phyloP scores from a whole-genome alignment of 2,329 filamentous ascomycete species.

The Scorias spongiosa region DNA sequence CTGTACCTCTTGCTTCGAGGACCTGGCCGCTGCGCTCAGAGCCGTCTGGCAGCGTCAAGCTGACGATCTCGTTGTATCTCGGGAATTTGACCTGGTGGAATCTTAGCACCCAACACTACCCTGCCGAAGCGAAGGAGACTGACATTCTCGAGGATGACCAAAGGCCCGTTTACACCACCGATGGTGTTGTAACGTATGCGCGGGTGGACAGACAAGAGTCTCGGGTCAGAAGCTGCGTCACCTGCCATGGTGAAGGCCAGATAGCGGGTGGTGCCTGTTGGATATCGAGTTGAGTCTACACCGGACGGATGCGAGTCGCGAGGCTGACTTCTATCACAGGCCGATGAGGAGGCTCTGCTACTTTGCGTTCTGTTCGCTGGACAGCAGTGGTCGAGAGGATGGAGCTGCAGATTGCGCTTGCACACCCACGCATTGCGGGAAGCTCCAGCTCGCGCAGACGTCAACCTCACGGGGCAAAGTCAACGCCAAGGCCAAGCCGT shows the following conservation, averaged over 20 bases:
- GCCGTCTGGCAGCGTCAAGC: conserved; percentile 88
- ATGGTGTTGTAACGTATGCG: conserved; percentile 94
- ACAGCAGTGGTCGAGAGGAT: no score
- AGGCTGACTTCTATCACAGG: no score
- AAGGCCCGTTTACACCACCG: conserved; percentile 89
- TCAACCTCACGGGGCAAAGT: no score
- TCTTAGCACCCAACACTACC: conserved; percentile 2
- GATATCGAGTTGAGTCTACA: no score
- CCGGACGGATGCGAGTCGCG: no score
- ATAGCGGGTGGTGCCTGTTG: neutral
- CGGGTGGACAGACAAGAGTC: conserved; percentile 46
- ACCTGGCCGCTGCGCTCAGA: conserved; percentile 88
- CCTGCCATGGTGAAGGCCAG: conserved; percentile 14
- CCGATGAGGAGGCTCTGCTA: no score
- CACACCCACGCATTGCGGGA: no score
- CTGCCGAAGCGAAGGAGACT: conserved; percentile 18
- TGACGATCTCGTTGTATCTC: conserved; percentile 94
- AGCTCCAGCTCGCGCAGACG: no score
- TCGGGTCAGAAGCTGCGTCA: conserved; percentile 26
- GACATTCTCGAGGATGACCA: conserved; percentile 96
- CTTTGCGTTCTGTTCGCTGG: no score
- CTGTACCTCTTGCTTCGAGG: conserved; percentile 82
- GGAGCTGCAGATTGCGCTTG: no score
- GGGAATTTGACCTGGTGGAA: conserved; percentile 78
- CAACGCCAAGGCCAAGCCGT: no score